These are phyloP conservation scores for Dorcoceras hygrometricum DNA, from an alignment of 257 asterid genomes.

Conservation along the genomic window DNA sequence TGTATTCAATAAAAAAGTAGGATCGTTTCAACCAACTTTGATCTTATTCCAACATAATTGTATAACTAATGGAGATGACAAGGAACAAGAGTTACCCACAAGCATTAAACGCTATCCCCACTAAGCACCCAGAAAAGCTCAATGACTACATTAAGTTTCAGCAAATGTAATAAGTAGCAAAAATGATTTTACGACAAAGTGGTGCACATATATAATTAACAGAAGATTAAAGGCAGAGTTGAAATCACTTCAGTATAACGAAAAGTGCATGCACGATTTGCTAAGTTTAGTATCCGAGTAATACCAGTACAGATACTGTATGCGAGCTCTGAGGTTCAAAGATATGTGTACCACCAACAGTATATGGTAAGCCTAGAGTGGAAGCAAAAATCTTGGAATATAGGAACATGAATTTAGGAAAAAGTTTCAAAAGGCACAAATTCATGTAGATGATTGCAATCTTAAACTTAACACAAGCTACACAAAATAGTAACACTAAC, in stretches of 20 bases:
- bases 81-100: neutral
- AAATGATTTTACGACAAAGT: neutral
- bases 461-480: neutral
- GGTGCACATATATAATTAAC: neutral
- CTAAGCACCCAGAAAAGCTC: neutral
- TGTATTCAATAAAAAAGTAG: no score
- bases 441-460: neutral
- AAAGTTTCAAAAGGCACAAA: neutral
- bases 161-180: no score
- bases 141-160: neutral
- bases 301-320: neutral
- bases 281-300: constrained; percentile 7
- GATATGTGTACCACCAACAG: no score
- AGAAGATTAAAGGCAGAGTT: neutral
- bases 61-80: neutral
- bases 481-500: neutral
- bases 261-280: neutral
- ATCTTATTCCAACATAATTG: neutral
- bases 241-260: neutral
- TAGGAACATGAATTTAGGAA: neutral
- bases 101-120: neutral
- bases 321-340: constrained; percentile 3
- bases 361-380: constrained; percentile 1
- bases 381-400: neutral
- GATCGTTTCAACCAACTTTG: neutral